Evolutionary conservation across 768 basidiomycete genomes (phyloP).

Genomic region (Trametes cinnabarina): DNA sequence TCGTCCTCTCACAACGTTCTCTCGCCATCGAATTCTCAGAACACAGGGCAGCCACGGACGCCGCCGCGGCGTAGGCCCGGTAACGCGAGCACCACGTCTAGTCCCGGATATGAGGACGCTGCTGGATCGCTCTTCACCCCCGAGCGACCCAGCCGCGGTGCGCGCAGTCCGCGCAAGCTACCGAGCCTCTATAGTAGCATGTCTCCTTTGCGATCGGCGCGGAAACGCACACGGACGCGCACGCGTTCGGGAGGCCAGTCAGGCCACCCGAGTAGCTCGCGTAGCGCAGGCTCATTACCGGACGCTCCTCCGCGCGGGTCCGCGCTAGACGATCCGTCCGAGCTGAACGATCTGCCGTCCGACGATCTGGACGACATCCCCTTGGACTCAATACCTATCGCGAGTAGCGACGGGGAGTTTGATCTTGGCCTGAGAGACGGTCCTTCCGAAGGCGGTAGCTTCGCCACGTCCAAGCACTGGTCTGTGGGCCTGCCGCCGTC

Average conservation of each 20-base stretch:
- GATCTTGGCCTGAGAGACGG: constrained; percentile 7
- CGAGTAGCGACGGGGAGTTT: constrained; percentile 46
- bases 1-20: constrained; percentile 15
- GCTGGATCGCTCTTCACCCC: constrained; percentile 24
- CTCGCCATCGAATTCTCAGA: not conserved
- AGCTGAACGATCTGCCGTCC: not conserved
- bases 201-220: constrained; percentile 4
- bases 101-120: constrained; percentile 12
- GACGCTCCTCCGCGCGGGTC: constrained; percentile 3
- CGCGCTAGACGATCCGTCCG: not conserved
- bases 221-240: constrained; percentile 7
- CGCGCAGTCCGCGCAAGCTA: constrained; percentile 10
- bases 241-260: not conserved
- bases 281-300: constrained; percentile 14
- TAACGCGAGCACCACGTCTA: not conserved
- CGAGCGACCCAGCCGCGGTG: constrained; percentile 3
- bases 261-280: constrained; percentile 13
- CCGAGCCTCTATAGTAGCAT: constrained; percentile 20
- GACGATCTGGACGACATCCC: constrained; percentile 30
- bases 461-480: constrained; percentile 17
- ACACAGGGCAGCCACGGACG: constrained; percentile 16
- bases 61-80: constrained; percentile 6
- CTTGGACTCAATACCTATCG: constrained; percentile 45
- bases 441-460: constrained; percentile 7
- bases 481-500: constrained; percentile 30